Percentiles rank a stretch among this genome's conserved stretches.
These are phyloP conservation scores for Lactifluus hygrophoroides DNA, from an alignment of 768 basidiomycete species.

Conservation along the genomic window DNA sequence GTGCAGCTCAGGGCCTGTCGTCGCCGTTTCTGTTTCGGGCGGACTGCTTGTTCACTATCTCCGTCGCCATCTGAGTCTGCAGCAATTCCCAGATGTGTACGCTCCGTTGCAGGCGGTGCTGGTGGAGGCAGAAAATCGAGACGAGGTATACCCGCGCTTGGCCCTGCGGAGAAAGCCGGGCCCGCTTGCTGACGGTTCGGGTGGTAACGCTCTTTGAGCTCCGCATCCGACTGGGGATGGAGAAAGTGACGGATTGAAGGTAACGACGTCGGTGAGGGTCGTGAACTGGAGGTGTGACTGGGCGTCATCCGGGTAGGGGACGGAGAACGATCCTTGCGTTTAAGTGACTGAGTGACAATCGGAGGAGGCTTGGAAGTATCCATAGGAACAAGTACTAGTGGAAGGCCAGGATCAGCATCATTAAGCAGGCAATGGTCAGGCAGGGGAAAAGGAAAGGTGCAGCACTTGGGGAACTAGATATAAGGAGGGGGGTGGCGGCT, in stretches of 20 bases:
- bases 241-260: conserved; percentile 21
- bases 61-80: conserved; percentile 51
- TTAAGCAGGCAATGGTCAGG: conserved; percentile 10
- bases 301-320: conserved; percentile 13
- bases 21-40: conserved; percentile 75
- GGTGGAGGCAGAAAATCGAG: conserved; percentile 16
- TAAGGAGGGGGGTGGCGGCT: conserved; percentile 10
- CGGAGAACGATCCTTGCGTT: conserved; percentile 20
- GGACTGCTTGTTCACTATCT: conserved; percentile 36
- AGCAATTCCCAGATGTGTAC: conserved; percentile 29
- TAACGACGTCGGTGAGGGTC: conserved; percentile 18
- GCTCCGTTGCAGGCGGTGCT: conserved; percentile 9
- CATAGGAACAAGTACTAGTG: conserved; percentile 10
- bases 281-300: conserved; percentile 3
- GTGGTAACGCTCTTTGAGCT: conserved; percentile 16
- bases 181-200: conserved; percentile 6
- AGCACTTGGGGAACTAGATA: conserved; percentile 17
- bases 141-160: conserved; percentile 19
- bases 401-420: conserved; percentile 8
- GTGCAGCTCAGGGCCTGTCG: conserved; percentile 81
- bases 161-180: conserved; percentile 8
- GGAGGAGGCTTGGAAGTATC: conserved; percentile 17
- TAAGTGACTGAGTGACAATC: conserved; percentile 13
- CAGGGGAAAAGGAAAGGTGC: conserved; percentile 12
- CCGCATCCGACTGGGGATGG: conserved; percentile 14